Conservation (phyloP, 371 early-diverging fungal genomes). For the Furculomyces boomerangus region DNA sequence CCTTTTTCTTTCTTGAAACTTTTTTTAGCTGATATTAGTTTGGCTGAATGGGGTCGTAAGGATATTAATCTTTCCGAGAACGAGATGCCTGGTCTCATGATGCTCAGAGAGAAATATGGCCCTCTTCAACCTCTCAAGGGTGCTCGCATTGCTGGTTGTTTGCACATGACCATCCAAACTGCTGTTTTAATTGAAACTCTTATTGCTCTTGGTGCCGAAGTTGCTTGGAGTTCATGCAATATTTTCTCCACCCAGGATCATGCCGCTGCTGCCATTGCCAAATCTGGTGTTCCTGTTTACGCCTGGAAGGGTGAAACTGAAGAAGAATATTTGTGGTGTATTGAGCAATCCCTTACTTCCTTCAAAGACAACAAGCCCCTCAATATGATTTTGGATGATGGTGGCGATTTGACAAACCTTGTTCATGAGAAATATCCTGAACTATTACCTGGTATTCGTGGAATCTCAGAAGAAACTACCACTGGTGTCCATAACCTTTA, state of each 20-base stretch:
- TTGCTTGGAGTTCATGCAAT: conserved; percentile 98
- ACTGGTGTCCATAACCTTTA: conserved; percentile 98
- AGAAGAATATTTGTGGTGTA: conserved; percentile 97
- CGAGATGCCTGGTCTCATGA: conserved; percentile 98
- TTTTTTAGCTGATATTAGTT: conserved; percentile 67
- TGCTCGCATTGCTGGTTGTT: conserved; percentile 95
- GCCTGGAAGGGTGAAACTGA: conserved; percentile 97
- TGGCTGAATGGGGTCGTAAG: conserved; percentile 85
- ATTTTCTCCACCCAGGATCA: conserved; percentile 99
- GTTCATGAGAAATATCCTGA: conserved; percentile 95
- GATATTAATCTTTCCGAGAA: conserved; percentile 89
- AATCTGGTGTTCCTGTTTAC: conserved; percentile 61
- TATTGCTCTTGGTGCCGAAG: conserved; percentile 87
- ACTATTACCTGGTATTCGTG: conserved; percentile 57
- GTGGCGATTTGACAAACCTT: conserved; percentile 92
- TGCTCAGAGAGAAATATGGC: conserved; percentile 82
- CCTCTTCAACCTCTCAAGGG: conserved; percentile 82
- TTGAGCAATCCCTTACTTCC: conserved; percentile 78
- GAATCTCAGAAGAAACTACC: conserved; percentile 98
- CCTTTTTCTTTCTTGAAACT: not conserved
- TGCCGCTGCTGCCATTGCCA: conserved; percentile 74
- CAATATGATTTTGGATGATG: conserved; percentile 98
- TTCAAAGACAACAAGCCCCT: conserved; percentile 90
- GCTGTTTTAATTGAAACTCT: conserved; percentile 97
- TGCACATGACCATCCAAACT: conserved; percentile 99